phyloP scores from a whole-genome alignment of 129 eudicot genomes.

The Tagetes erecta region DNA sequence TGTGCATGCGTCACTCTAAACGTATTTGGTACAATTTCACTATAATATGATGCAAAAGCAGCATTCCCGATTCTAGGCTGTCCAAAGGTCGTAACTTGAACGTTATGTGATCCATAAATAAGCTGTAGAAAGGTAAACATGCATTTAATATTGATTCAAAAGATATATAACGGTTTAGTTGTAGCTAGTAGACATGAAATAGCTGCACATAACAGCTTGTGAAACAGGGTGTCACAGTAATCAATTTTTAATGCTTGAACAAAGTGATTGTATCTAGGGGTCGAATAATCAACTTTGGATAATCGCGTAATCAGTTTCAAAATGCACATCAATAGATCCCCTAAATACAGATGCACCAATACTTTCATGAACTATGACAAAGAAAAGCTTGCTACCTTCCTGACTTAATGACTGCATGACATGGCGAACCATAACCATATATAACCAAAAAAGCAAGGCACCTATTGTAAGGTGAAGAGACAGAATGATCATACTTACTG shows the following conservation, averaged over 20 bases:
- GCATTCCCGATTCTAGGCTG: slow-evolving; percentile 97
- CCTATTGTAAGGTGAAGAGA: slow-evolving; percentile 3
- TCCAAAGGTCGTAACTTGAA: slow-evolving; percentile 86
- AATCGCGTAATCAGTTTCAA: neutral
- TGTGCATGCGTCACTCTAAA: slow-evolving; percentile 83
- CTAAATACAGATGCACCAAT: no score
- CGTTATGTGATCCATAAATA: slow-evolving; percentile 53
- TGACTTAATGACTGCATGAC: neutral
- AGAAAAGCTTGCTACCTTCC: neutral
- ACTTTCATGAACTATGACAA: no score
- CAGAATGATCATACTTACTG: slow-evolving; percentile 40
- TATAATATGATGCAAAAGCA: slow-evolving; percentile 76
- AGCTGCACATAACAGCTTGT: no score
- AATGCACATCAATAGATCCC: no score
- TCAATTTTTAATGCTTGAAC: no score
- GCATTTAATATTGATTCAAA: neutral
- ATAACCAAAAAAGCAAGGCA: neutral
- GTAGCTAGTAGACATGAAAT: neutral
- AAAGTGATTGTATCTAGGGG: neutral
- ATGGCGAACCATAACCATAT: neutral
- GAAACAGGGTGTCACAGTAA: no score
- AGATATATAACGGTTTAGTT: neutral
- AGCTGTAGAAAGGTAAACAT: slow-evolving; percentile 45
- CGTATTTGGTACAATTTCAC: slow-evolving; percentile 68
- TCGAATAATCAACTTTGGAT: neutral